Evolutionary conservation across 192 early-diverging fungal genomes (phyloP), one percentile per base, ranked within the genome.

Genomic region (Coemansia reversa): DNA sequence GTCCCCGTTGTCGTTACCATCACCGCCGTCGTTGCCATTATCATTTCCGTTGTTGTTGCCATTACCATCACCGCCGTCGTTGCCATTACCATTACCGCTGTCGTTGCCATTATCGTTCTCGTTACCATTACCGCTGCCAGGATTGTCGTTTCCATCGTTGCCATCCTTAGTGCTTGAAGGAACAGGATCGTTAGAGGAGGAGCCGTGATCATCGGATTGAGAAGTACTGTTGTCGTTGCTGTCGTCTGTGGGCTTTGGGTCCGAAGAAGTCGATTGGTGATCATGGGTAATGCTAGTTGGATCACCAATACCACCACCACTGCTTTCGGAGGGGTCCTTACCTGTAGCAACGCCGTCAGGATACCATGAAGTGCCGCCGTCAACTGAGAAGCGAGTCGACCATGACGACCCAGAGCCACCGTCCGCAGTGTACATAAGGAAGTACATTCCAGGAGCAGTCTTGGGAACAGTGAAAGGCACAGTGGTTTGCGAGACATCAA

Each of bases 391-490:
- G 63, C 79, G 72, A 30, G 79, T 81, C 33, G 70, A 74, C 79
- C 79, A 81, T 47, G 79, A 75, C 19, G 74, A 74, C 66, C 70
- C 79, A 22, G 63, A 59, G 59, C 70, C 79, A 42, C 58, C 65
- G 47, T 51, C 25, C 18, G 73, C 69, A 30, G 79, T 75, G 66
- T 76, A 81, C 73, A 81, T 76, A 32, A 81, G 63, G 63, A 81
- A 81, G 70, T 81, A 81, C 73, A 73, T 76, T 50, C 79, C 79
- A 7, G 79, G 72, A 12, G 74, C 73, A 28, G 74, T 75, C 51
- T 62, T 42, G 42, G 79, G 79, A n/a, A 81, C 69, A 55, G 72
- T 76, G 63, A 62, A 75, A 42, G 72, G 54, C 48, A 81, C 56
- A 5, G 57, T 30, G 33, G 58, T 58, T 48, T 72, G 47, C 5